These are phyloP conservation scores for Fraxinus albicans DNA, from an alignment of 305 asterid genomes.

Conservation along the genomic window DNA sequence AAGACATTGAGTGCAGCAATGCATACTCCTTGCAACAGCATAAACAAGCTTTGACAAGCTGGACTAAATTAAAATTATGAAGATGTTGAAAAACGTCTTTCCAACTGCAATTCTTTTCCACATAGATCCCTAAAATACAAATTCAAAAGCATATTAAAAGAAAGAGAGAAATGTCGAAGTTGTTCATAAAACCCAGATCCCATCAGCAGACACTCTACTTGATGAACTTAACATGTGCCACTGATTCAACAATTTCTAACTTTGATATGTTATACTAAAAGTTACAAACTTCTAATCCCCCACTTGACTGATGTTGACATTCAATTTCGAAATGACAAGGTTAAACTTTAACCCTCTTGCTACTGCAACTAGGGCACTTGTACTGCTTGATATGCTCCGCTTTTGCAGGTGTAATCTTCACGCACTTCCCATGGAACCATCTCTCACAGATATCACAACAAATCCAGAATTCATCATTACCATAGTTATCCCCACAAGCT, in stretches of 20 bases:
- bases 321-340: constrained; percentile 2
- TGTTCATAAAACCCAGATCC: constrained; percentile 6
- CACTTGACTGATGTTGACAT: constrained; percentile 2
- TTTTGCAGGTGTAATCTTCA: constrained; percentile 55
- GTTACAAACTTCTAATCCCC: constrained; percentile 12
- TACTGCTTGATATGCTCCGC: constrained; percentile 65
- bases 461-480: constrained; percentile 52
- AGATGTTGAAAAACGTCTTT: neutral
- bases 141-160: constrained; percentile 3
- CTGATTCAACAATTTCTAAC: constrained; percentile 8
- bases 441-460: constrained; percentile 56
- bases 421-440: constrained; percentile 70
- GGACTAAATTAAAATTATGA: neutral
- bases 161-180: neutral
- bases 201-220: constrained; percentile 21
- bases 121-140: constrained; percentile 10
- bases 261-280: constrained; percentile 10
- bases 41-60: neutral
- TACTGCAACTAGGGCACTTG: constrained; percentile 52
- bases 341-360: constrained; percentile 29
- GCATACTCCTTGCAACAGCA: neutral
- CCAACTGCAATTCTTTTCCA: constrained; percentile 13
- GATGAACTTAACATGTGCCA: constrained; percentile 14
- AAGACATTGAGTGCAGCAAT: neutral
- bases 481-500: constrained; percentile 49